Evolutionary conservation across 306 rosid species (phyloP).

Genomic region (Citrullus amarus): DNA sequence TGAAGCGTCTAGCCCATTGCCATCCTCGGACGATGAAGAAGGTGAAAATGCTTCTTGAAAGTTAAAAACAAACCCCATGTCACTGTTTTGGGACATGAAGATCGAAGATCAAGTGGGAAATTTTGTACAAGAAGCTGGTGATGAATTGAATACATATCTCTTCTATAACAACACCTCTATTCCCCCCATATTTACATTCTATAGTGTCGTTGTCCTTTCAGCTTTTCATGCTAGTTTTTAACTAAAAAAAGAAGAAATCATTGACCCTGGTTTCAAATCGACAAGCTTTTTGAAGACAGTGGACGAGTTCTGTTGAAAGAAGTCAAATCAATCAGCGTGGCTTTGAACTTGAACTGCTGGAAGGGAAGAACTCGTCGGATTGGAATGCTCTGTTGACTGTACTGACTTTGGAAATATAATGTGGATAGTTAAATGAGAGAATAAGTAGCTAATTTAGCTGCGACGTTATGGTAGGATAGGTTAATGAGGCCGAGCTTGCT

Average conservation of each 20-base stretch:
- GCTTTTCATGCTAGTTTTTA: constrained; percentile 1
- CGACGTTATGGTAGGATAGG: constrained; percentile 1
- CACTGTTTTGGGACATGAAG: not conserved
- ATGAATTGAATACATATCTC: not conserved
- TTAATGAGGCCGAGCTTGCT: not conserved
- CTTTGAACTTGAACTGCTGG: constrained; percentile 2
- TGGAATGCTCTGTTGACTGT: not conserved
- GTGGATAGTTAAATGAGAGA: constrained; percentile 12
- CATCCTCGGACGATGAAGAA: constrained; percentile 12
- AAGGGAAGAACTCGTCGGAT: not conserved
- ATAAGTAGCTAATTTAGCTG: constrained; percentile 9
- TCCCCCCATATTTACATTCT: constrained; percentile 1
- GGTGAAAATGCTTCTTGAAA: constrained; percentile 22
- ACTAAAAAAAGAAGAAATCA: not conserved
- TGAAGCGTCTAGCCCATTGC: constrained; percentile 25
- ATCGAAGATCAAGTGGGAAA: constrained; percentile 6
- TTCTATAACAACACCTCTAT: not conserved
- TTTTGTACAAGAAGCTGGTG: constrained; percentile 4
- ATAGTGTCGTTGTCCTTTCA: not conserved
- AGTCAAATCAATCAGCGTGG: not conserved
- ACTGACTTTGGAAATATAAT: constrained; percentile 1
- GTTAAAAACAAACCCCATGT: constrained; percentile 8
- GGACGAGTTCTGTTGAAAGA: not conserved
- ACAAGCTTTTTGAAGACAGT: not conserved
- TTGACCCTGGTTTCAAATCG: not conserved